phyloP scores from a whole-genome alignment of 176 grass and related monocot genomes.

The Zoysia pacifica region DNA sequence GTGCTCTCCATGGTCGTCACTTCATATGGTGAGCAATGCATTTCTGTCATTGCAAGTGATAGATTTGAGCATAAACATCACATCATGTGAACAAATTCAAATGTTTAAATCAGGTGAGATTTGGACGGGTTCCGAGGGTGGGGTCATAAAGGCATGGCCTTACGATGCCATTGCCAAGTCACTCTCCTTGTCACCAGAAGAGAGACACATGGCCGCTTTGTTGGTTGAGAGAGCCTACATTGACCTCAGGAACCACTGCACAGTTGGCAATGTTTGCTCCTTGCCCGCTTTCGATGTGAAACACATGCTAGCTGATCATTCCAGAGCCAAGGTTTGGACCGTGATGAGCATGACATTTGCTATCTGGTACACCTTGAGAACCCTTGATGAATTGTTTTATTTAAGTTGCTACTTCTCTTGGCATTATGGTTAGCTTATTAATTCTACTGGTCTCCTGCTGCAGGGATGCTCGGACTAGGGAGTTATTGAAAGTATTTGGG shows the following conservation, averaged over 20 bases:
- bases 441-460: constrained; percentile 25
- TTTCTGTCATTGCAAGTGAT: not conserved
- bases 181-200: constrained; percentile 71
- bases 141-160: constrained; percentile 88
- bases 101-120: constrained; percentile 67
- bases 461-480: constrained; percentile 94
- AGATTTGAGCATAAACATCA: not conserved
- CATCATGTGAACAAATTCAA: constrained; percentile 21
- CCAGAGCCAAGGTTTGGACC: constrained; percentile 78
- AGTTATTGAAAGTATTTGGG: constrained; percentile 86
- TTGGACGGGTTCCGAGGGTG: constrained; percentile 90
- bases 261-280: constrained; percentile 75
- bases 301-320: constrained; percentile 74
- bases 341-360: constrained; percentile 77
- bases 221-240: constrained; percentile 85
- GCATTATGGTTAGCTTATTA: not conserved
- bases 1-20: constrained; percentile 91
- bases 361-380: constrained; percentile 68
- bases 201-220: constrained; percentile 87
- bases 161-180: constrained; percentile 88
- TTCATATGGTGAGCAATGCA: constrained; percentile 60
- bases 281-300: constrained; percentile 79
- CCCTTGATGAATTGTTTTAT: not conserved
- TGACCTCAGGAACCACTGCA: constrained; percentile 82
- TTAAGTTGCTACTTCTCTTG: constrained; percentile 1